Conservation (phyloP, 2,329 filamentous ascomycete species). For the Metarhizium guizhouense region DNA sequence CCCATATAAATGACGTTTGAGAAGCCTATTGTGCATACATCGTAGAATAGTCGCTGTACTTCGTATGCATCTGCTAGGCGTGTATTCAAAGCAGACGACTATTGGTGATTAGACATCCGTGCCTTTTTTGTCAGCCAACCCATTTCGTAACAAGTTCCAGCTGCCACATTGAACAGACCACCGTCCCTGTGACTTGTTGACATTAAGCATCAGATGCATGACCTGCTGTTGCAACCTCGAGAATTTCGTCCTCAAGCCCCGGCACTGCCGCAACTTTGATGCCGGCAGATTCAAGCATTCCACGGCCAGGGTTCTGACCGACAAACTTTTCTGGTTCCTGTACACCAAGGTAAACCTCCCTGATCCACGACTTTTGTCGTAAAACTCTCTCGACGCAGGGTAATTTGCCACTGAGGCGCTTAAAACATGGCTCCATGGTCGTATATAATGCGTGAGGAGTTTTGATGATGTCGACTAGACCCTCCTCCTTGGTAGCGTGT, state of each 20-base stretch:
- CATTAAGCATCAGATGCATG: conserved; percentile 36
- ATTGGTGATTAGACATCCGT: too few relatives aligned
- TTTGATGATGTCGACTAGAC: conserved; percentile 34
- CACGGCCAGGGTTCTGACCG: conserved; percentile 65
- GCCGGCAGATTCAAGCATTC: conserved; percentile 60
- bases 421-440: conserved; percentile 80
- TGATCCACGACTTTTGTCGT: conserved; percentile 50
- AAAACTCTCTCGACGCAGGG: conserved; percentile 76
- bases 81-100: background rate
- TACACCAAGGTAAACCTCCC: conserved; percentile 78
- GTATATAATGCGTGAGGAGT: conserved; percentile 60
- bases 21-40: background rate
- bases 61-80: background rate
- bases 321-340: conserved; percentile 89
- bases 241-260: conserved; percentile 73
- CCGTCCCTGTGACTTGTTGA: background rate
- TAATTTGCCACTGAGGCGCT: conserved; percentile 63
- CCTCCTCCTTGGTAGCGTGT: conserved; percentile 41
- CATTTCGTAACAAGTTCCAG: background rate
- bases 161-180: background rate
- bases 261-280: conserved; percentile 63
- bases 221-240: conserved; percentile 74
- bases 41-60: background rate
- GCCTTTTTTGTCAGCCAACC: too few relatives aligned
- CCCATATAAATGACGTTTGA: background rate